Base-by-base conservation (phyloP, 768 basidiomycete species). In the Boletus rubroflammeus region DNA sequence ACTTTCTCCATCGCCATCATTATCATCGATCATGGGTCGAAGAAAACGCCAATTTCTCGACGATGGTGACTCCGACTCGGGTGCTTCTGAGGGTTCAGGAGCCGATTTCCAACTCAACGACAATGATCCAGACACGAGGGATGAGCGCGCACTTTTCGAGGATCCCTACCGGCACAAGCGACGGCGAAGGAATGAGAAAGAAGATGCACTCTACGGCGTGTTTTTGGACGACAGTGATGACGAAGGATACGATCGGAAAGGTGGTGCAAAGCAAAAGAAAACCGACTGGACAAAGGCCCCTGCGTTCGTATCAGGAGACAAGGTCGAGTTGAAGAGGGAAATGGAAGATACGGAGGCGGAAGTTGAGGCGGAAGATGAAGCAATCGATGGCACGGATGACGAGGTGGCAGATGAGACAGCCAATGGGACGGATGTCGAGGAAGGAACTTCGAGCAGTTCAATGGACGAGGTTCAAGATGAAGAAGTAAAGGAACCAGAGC, bases 281-380 rank as follows among this genome's bases (percentile, higher is more conserved):
- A 79, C 72, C 17, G 81, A 89, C 68, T 90, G 88, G 83, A 79
- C 87, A 25, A 88, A 85, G 73, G 84, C 85, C 3, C 90, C 90
- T 13, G 79, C 85, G 1, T 93, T 92, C 64, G 81, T 89, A 13
- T 78, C 83, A 1, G 76, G 83, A 17, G 78, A 82, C 55, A 68
- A 73, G 57, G 68, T 72, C 39, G 69, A 76, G 26, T 55, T 70
- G 29, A 68, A 70, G 42, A 77, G 76, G 61, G 78, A 82, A 41
- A 70, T 75, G 21, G 63, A 67, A 2, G 75, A 79, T 58, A 71
- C 55, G 38, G 65, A 67, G n/a, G 73, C 73, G 31, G 50, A 50
- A 21, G 45, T 69, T 23, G 77, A 76, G 58, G 72, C 56, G 4
- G 71, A 69, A 13, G 75, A 68, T 21, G 73, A 72, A 25, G 75